Percentiles rank a stretch among this genome's conserved stretches.
These are phyloP conservation scores for Kluyveromyces siamensis DNA, from an alignment of 805 yeast species.

Conservation along the genomic window DNA sequence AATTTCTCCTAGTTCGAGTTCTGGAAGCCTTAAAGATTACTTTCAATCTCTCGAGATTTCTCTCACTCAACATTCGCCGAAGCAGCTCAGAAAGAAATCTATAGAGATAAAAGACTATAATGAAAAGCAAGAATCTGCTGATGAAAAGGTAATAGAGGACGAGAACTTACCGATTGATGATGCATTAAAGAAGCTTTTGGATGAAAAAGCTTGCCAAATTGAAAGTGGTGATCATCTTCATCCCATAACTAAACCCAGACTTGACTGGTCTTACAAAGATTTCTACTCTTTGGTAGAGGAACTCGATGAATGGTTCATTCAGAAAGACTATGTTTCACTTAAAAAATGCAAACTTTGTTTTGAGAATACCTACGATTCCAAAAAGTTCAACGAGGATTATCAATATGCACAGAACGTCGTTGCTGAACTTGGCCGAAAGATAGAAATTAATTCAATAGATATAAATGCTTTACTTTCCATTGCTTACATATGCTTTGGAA, in stretches of 20 bases:
- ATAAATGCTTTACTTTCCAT: constrained; percentile 11
- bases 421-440: background rate
- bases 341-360: constrained; percentile 11
- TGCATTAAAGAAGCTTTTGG: constrained; percentile 25
- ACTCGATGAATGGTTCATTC: constrained; percentile 39
- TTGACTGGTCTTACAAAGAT: constrained; percentile 37
- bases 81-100: constrained; percentile 2
- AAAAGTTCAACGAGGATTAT: constrained; percentile 10
- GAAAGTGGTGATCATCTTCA: constrained; percentile 15
- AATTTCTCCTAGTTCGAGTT: constrained; percentile 13
- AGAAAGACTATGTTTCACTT: constrained; percentile 21
- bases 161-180: constrained; percentile 30
- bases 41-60: background rate
- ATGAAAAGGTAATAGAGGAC: constrained; percentile 11
- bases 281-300: constrained; percentile 32
- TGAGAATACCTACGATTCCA: constrained; percentile 7
- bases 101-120: constrained; percentile 3
- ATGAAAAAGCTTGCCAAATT: constrained; percentile 31
- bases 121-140: background rate
- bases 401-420: constrained; percentile 11
- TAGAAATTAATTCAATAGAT: constrained; percentile 3
- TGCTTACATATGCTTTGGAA: constrained; percentile 22
- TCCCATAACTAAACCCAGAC: constrained; percentile 31
- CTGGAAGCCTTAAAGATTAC: constrained; percentile 6
- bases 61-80: background rate